Conservation (phyloP, 2,329 filamentous ascomycete genomes). For the Beauveria sp. region DNA sequence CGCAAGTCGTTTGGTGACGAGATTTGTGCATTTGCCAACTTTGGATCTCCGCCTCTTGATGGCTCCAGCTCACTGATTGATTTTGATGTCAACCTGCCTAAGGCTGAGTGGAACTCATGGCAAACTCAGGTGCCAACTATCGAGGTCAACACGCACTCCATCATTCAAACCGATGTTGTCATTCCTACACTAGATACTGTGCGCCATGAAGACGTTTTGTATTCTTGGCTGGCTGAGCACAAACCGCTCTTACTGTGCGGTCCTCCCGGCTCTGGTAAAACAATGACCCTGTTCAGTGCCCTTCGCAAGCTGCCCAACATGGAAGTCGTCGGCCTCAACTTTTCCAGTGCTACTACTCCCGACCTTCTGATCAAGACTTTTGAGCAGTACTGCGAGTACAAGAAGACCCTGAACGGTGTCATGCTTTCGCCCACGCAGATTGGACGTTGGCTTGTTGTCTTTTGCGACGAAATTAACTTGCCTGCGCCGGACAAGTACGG, state of each 20-base stretch:
- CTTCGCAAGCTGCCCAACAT: constrained; percentile 95
- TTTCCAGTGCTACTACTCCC: constrained; percentile 96
- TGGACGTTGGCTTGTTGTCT: constrained; percentile 94
- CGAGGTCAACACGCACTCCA: constrained; percentile 96
- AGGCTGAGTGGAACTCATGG: constrained; percentile 86
- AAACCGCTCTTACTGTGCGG: constrained; percentile 95
- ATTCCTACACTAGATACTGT: constrained; percentile 97
- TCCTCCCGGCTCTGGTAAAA: constrained; percentile 97
- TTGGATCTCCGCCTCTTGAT: constrained; percentile 74
- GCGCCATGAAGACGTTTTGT: constrained; percentile 96
- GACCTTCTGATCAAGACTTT: constrained; percentile 98
- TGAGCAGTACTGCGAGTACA: constrained; percentile 99
- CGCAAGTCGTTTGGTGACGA: constrained; percentile 86
- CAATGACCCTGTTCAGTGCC: constrained; percentile 98
- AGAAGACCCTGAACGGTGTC: constrained; percentile 94
- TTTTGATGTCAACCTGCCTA: constrained; percentile 82
- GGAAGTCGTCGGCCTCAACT: constrained; percentile 98
- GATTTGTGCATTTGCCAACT: constrained; percentile 72
- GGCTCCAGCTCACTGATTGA: constrained; percentile 85
- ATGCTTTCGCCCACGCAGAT: constrained; percentile 95
- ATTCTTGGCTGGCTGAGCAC: constrained; percentile 98
- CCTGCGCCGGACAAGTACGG: constrained; percentile 96
- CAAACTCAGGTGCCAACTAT: constrained; percentile 89
- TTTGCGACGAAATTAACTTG: constrained; percentile 99
- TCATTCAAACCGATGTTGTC: constrained; percentile 96